A percentile compares a stretch with the other conserved stretches of the same genome.
These are phyloP conservation scores for Solanum corneliomulleri DNA, from an alignment of 257 asterid genomes.

Conservation along the genomic window DNA sequence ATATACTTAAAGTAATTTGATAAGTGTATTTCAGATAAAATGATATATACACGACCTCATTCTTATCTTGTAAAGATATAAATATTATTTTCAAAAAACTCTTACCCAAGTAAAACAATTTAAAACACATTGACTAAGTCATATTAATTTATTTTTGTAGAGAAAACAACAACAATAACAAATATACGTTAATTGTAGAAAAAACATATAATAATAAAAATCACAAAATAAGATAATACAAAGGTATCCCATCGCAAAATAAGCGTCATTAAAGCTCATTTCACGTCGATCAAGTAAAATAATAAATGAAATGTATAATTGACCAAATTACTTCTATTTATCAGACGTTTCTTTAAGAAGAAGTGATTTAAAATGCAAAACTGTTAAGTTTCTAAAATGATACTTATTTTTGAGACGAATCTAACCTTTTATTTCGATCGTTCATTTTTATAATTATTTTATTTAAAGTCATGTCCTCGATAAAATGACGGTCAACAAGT, in stretches of 20 bases:
- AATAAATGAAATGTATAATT: neutral
- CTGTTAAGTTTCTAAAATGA: too few species aligned
- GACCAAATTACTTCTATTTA: neutral
- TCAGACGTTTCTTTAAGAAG: neutral
- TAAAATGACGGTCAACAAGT: neutral
- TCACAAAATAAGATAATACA: neutral
- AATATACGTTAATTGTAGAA: neutral
- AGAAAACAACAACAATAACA: neutral
- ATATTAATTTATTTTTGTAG: neutral
- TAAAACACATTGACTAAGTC: neutral
- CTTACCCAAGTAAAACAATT: neutral
- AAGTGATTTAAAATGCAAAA: neutral
- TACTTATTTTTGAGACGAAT: neutral
- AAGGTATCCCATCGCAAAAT: neutral
- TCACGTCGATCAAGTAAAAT: neutral
- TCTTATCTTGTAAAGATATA: rapidly evolving
- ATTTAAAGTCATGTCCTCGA: neutral
- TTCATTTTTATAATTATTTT: neutral
- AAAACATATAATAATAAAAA: neutral
- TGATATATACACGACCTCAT: neutral
- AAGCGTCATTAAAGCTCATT: neutral
- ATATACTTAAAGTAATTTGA: neutral
- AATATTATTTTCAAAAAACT: neutral
- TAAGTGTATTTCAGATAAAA: neutral
- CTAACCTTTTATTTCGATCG: rapidly evolving